Evolutionary conservation across 495 filamentous ascomycete species (phyloP).

Genomic region (Aspergillus nanangensis): DNA sequence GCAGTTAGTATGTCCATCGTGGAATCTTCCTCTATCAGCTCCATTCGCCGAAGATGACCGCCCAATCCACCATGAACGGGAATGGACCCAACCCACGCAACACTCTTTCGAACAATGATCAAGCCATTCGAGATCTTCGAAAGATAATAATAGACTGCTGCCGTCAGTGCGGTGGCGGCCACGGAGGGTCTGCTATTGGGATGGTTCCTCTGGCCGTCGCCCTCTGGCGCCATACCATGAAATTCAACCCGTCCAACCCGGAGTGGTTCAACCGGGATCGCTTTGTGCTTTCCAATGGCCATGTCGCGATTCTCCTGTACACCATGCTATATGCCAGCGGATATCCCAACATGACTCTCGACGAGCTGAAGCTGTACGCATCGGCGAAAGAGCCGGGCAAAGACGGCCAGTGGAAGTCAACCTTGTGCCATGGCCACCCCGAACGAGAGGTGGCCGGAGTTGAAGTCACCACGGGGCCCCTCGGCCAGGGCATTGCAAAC

Average conservation of each 20-base stretch:
- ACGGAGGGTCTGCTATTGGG: conserved; percentile 74
- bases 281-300: conserved; percentile 71
- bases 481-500: conserved; percentile 55
- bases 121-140: conserved; percentile 32
- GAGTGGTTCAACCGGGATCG: conserved; percentile 86
- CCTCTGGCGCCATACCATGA: conserved; percentile 89
- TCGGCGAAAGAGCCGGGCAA: conserved; percentile 28
- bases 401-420: conserved; percentile 36
- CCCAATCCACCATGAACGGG: not conserved
- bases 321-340: not conserved
- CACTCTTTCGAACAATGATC: conserved; percentile 7
- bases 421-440: not conserved
- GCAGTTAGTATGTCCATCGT: not conserved
- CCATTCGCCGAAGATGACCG: not conserved
- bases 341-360: conserved; percentile 6
- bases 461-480: conserved; percentile 53
- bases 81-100: not conserved
- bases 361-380: conserved; percentile 46
- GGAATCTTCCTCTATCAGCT: not conserved
- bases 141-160: conserved; percentile 43
- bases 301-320: not conserved
- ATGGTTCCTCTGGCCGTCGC: conserved; percentile 89
- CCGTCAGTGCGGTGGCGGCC: conserved; percentile 42
- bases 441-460: conserved; percentile 46
- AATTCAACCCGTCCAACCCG: conserved; percentile 88